Conservation (phyloP, 257 asterid genomes). For the Voacanga thouarsii region DNA sequence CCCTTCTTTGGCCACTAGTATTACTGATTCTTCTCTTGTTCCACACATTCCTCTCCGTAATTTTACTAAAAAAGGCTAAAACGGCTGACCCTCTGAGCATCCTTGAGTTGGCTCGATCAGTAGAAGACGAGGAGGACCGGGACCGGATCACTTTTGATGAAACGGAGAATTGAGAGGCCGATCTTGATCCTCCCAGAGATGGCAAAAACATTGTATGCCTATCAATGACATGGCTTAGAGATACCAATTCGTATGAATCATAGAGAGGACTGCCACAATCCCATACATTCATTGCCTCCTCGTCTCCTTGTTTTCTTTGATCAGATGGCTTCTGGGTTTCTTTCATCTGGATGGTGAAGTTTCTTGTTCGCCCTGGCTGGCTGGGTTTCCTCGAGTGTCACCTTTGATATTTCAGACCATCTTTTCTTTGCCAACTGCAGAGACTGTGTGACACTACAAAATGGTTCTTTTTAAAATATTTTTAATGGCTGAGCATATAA, state of each 20-base stretch:
- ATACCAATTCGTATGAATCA: conserved; percentile 59
- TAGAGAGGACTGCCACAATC: conserved; percentile 82
- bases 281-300: conserved; percentile 31
- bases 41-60: conserved; percentile 2
- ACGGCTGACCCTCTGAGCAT: conserved; percentile 14
- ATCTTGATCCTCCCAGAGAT: conserved; percentile 27
- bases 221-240: conserved; percentile 53
- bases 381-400: conserved; percentile 1
- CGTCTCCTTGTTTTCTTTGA: conserved; percentile 9
- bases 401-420: conserved; percentile 1
- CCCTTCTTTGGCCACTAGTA: conserved; percentile 10
- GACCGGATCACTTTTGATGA: neutral
- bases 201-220: conserved; percentile 47
- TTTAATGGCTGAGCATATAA: neutral
- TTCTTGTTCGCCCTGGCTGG: conserved; percentile 7
- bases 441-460: neutral
- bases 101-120: conserved; percentile 8
- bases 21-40: conserved; percentile 12
- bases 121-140: neutral
- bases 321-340: conserved; percentile 4
- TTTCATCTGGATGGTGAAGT: conserved; percentile 5
- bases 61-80: conserved; percentile 12
- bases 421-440: conserved; percentile 4
- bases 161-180: neutral
- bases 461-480: neutral